Percentiles rank a stretch among this genome's conserved stretches.
These are phyloP conservation scores for Escallonia rubra DNA, from an alignment of 129 eudicot genomes.

Conservation along the genomic window DNA sequence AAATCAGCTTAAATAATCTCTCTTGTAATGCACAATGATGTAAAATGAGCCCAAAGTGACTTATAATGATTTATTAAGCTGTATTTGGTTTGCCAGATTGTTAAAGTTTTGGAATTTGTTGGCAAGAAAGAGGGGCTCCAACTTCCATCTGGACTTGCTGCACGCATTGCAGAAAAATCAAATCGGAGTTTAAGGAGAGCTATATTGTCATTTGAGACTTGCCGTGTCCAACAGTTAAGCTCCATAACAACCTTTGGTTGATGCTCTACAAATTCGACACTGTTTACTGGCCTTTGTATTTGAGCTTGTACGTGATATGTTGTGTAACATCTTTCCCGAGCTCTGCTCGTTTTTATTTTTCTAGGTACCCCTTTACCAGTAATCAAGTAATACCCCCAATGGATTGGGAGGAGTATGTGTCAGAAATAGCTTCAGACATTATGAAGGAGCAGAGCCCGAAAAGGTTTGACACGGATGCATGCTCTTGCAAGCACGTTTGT, in stretches of 20 bases:
- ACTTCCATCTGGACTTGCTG: conserved; percentile 78
- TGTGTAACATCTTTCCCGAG: not conserved
- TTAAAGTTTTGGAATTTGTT: conserved; percentile 75
- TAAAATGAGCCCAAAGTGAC: too few relatives aligned
- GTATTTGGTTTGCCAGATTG: conserved; percentile 46
- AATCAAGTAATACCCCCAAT: conserved; percentile 82
- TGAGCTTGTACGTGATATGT: not conserved
- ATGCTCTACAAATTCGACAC: not conserved
- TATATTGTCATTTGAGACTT: conserved; percentile 76
- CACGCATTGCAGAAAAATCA: conserved; percentile 77
- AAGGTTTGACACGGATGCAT: conserved; percentile 34
- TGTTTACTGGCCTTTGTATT: not conserved
- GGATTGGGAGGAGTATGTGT: conserved; percentile 96
- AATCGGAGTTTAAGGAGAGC: conserved; percentile 94
- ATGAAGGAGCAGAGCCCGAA: conserved; percentile 97
- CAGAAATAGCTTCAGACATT: conserved; percentile 83
- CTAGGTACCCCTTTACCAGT: conserved; percentile 75
- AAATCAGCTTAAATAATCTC: not conserved
- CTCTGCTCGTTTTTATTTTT: conserved; percentile 9
- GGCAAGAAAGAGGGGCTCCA: conserved; percentile 85
- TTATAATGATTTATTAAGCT: too few relatives aligned
- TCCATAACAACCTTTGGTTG: conserved; percentile 4
- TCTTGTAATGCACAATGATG: not conserved
- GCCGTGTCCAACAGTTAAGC: conserved; percentile 94
- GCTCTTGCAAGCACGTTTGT: not conserved